A percentile compares a stretch with the other conserved stretches of the same genome.
Conservation (phyloP, 2,329 filamentous ascomycete species). For the Phymatotrichopsis omnivora region DNA sequence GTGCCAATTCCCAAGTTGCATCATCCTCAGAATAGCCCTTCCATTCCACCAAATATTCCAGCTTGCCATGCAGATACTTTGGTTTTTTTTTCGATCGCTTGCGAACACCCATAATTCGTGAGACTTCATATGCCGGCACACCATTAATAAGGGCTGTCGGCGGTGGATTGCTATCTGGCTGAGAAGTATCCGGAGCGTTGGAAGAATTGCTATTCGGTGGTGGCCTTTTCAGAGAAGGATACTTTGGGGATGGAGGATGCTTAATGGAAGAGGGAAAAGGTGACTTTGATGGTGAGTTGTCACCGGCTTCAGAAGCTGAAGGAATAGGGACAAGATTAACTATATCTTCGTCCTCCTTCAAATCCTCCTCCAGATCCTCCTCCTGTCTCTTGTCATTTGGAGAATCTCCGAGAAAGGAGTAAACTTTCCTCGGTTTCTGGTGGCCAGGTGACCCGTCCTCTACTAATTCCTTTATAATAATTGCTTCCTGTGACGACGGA, state of each 20-base stretch:
- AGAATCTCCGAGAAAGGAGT: no score
- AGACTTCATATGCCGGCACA: constrained; percentile 12
- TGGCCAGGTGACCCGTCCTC: no score
- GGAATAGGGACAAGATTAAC: constrained; percentile 4
- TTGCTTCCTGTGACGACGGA: no score
- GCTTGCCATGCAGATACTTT: constrained; percentile 9
- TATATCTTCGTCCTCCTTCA: background rate
- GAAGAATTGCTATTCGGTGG: background rate
- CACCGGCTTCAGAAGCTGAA: background rate
- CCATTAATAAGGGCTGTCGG: constrained; percentile 13
- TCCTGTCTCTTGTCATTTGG: background rate
- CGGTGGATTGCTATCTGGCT: background rate
- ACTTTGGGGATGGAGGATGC: background rate
- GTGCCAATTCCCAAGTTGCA: constrained; percentile 42
- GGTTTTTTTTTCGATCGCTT: constrained; percentile 10
- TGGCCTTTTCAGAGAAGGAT: background rate
- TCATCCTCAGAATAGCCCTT: constrained; percentile 39
- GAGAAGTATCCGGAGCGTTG: background rate
- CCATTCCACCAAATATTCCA: constrained; percentile 46
- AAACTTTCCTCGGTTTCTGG: no score
- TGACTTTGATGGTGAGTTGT: background rate
- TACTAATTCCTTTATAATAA: no score
- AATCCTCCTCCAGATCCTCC: background rate
- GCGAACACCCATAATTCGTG: constrained; percentile 20
- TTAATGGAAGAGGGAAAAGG: background rate